phyloP scores from a whole-genome alignment of 306 rosid genomes.

The Citrullus amarus region DNA sequence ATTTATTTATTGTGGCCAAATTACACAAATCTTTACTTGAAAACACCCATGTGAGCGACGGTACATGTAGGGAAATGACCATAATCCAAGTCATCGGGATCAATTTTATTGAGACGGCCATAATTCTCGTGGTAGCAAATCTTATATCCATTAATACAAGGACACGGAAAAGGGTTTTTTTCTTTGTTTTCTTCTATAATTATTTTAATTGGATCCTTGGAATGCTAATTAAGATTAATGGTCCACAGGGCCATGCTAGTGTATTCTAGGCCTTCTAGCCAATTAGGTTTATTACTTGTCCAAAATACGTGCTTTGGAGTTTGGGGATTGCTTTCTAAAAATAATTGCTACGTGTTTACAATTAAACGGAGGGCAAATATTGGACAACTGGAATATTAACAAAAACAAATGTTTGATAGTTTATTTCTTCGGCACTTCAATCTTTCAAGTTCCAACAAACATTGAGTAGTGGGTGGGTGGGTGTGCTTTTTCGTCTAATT shows the following conservation, averaged over 20 bases:
- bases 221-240: background rate
- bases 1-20: background rate
- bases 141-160: background rate
- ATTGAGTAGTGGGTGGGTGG: slow-evolving; percentile 29
- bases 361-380: slow-evolving; percentile 16
- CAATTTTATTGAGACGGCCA: background rate
- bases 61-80: background rate
- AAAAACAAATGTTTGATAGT: slow-evolving; percentile 14
- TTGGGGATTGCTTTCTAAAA: slow-evolving; percentile 16
- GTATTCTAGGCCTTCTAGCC: background rate
- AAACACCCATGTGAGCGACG: background rate
- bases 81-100: background rate
- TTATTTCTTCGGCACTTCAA: slow-evolving; percentile 34
- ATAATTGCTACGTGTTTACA: slow-evolving; percentile 21
- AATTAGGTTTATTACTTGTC: background rate
- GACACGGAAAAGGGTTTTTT: background rate
- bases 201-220: background rate
- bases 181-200: background rate
- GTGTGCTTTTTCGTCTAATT: slow-evolving; percentile 8
- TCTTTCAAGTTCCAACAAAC: slow-evolving; percentile 33
- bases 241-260: background rate
- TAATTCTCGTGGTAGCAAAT: background rate
- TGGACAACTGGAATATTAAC: slow-evolving; percentile 23
- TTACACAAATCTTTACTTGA: background rate
- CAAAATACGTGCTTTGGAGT: slow-evolving; percentile 5